A percentile compares a stretch with the other conserved stretches of the same genome.
phyloP scores from a whole-genome alignment of 2,329 filamentous ascomycete species.

The Penicillium olsonii region DNA sequence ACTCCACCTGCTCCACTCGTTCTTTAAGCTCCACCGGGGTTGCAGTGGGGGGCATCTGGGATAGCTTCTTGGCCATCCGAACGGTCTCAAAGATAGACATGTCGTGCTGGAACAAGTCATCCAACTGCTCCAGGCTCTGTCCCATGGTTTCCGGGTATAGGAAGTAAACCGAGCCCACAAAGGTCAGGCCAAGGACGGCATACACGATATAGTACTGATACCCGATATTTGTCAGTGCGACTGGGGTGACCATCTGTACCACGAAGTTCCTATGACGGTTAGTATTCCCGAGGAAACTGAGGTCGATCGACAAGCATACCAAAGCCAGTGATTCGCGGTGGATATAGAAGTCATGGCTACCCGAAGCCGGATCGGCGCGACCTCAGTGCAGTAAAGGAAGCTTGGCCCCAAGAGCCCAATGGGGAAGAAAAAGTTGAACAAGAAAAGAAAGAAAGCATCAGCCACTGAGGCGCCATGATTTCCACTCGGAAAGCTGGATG shows the following conservation, averaged over 20 bases:
- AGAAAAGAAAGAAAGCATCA: slow-evolving; percentile 3
- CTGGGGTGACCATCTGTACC: slow-evolving; percentile 4
- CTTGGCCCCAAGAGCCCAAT: slow-evolving; percentile 2
- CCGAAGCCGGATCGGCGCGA: slow-evolving; percentile 1
- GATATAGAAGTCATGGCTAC: slow-evolving; percentile 2
- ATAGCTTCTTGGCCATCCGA: not conserved
- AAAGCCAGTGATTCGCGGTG: slow-evolving; percentile 7
- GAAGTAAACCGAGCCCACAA: slow-evolving; percentile 18
- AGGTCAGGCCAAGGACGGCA: slow-evolving; percentile 17
- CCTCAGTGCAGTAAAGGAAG: slow-evolving; percentile 5
- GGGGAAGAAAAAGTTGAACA: slow-evolving; percentile 7
- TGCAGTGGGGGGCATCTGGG: not conserved
- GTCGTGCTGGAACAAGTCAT: not conserved
- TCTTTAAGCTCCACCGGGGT: not conserved
- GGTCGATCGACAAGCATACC: not conserved
- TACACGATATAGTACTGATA: slow-evolving; percentile 6
- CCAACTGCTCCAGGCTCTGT: slow-evolving; percentile 16
- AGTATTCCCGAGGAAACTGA: not conserved
- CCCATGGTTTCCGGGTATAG: slow-evolving; percentile 26
- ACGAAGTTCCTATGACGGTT: slow-evolving; percentile 2
- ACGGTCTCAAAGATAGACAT: not conserved
- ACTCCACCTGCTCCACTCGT: not conserved
- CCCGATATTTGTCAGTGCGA: slow-evolving; percentile 2
- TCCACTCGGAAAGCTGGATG: not conserved
- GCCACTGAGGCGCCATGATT: not conserved